phyloP scores from a whole-genome alignment of 305 asterid genomes.

The Solanum hybrid region DNA sequence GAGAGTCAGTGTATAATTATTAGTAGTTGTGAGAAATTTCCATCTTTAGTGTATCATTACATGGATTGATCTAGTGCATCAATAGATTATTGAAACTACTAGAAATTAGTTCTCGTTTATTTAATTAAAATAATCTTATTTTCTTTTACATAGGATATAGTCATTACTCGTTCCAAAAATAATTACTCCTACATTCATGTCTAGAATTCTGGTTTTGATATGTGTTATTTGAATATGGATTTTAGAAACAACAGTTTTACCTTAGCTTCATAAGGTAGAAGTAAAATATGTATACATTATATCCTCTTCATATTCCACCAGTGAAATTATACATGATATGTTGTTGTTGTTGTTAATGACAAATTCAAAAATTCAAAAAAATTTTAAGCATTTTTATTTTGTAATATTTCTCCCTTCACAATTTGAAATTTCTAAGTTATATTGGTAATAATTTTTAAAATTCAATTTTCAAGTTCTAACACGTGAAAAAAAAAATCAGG shows the following conservation, averaged over 20 bases:
- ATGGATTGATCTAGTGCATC: background rate
- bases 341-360: background rate
- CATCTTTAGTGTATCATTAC: background rate
- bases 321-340: no score
- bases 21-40: background rate
- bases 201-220: background rate
- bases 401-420: background rate
- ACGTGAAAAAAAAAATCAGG: no score
- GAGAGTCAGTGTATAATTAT: background rate
- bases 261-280: no score
- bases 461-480: no score
- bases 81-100: background rate
- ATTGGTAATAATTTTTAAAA: no score
- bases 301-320: no score
- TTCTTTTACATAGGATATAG: background rate
- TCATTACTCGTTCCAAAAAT: background rate
- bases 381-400: background rate
- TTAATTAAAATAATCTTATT: background rate
- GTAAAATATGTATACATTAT: no score
- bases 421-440: no score
- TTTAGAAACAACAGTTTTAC: background rate
- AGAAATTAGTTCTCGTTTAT: background rate
- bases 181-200: background rate
- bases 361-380: background rate
- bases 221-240: background rate